Percentiles rank a stretch among this genome's conserved stretches.
Evolutionary conservation across 1,284 basidiomycete genomes (phyloP).

Genomic region (Cronartium quercuum): DNA sequence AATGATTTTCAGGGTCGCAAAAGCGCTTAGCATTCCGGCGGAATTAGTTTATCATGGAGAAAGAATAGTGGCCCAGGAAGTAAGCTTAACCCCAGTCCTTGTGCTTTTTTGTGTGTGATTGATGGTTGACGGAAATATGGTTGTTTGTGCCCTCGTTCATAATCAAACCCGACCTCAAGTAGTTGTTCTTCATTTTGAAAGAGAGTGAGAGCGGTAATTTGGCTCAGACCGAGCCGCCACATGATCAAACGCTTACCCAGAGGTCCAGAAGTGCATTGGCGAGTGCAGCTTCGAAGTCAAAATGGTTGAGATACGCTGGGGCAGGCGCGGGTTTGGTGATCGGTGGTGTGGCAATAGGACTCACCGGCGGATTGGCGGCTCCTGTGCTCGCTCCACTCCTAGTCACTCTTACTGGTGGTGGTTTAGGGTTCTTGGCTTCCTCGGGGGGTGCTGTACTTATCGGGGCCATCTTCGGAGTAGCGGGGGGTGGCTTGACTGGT

Average conservation of each 20-base stretch:
- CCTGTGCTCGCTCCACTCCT: conserved; percentile 54
- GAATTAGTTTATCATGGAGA: conserved; percentile 23
- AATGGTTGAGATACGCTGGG: conserved; percentile 33
- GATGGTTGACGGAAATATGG: too few relatives aligned
- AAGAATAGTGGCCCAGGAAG: conserved; percentile 27
- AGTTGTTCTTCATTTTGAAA: conserved; percentile 28
- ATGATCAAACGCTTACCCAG: conserved; percentile 1
- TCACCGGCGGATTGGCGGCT: conserved; percentile 56
- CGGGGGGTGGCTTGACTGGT: conserved; percentile 49
- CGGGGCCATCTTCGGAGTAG: conserved; percentile 55
- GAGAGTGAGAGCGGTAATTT: not conserved
- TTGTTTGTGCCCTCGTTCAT: too few relatives aligned
- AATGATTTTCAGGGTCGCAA: conserved; percentile 15
- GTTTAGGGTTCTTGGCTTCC: conserved; percentile 51
- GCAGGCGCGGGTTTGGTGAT: conserved; percentile 41
- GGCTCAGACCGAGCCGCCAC: not conserved
- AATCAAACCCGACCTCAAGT: too few relatives aligned
- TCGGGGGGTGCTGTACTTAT: conserved; percentile 49
- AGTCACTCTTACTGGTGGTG: conserved; percentile 51
- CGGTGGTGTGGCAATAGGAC: conserved; percentile 53
- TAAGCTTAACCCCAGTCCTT: not conserved
- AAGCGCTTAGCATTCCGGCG: conserved; percentile 1
- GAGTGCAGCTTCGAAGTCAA: conserved; percentile 11
- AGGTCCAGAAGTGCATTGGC: conserved; percentile 3
- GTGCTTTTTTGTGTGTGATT: not conserved